Percentiles rank a stretch among this genome's conserved stretches.
Conservation (phyloP, 2,329 filamentous ascomycete genomes). For the Neopestalotiopsis sp. region DNA sequence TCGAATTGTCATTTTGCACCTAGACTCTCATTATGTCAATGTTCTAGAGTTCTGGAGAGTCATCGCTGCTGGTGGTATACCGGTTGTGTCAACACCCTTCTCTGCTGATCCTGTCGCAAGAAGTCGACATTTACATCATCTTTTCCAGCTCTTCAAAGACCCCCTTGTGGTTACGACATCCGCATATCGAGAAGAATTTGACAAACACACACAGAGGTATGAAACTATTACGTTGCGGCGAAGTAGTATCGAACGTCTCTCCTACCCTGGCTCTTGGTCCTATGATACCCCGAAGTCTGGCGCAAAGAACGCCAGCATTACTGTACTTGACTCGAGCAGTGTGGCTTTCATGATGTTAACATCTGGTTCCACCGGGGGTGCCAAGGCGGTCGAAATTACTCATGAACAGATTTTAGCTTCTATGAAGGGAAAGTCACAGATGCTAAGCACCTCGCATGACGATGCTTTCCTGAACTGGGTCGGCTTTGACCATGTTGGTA, state of each 20-base stretch:
- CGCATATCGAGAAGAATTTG: neutral
- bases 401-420: slow-evolving; percentile 44
- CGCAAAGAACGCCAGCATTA: neutral
- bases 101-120: neutral
- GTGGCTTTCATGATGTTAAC: slow-evolving; percentile 47
- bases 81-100: slow-evolving; percentile 21
- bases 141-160: neutral
- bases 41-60: slow-evolving; percentile 23
- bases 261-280: neutral
- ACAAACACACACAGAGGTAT: neutral
- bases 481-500: slow-evolving; percentile 25
- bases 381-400: slow-evolving; percentile 48
- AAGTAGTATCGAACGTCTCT: too few species aligned
- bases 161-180: slow-evolving; percentile 8
- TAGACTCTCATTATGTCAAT: slow-evolving; percentile 19
- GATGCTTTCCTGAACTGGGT: slow-evolving; percentile 47
- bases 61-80: slow-evolving; percentile 20
- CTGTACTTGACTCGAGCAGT: neutral
- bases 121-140: slow-evolving; percentile 18
- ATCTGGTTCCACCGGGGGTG: slow-evolving; percentile 48
- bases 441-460: slow-evolving; percentile 32
- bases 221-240: too few species aligned
- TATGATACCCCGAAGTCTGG: neutral
- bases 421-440: slow-evolving; percentile 37
- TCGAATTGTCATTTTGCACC: slow-evolving; percentile 18